A percentile compares a stretch with the other conserved stretches of the same genome.
Evolutionary conservation across 176 grass and related monocot genomes (phyloP).

Genomic region (Alopecurus myosuroides): DNA sequence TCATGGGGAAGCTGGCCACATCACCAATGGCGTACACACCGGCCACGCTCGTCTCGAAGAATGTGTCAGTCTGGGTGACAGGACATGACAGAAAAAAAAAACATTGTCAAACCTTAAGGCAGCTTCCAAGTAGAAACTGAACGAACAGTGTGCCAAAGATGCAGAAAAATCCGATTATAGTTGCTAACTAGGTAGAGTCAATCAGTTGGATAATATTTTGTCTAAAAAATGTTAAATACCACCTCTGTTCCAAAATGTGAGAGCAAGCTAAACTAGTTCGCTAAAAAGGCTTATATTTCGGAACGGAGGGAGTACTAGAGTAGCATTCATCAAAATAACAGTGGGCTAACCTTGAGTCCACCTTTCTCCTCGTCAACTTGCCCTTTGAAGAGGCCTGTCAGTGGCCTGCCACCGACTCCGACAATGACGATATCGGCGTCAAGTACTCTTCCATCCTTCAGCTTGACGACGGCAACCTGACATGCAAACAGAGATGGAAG

Average conservation of each 20-base stretch:
- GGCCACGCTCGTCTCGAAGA: slow-evolving; percentile 76
- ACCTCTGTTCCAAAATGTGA: too few relatives aligned
- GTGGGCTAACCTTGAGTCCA: slow-evolving; percentile 76
- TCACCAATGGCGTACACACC: slow-evolving; percentile 91
- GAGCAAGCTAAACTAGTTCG: too few relatives aligned
- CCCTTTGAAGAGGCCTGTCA: slow-evolving; percentile 75
- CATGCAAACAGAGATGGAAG: slow-evolving; percentile 17
- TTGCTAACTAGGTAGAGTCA: background rate
- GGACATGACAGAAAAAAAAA: background rate
- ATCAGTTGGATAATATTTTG: background rate
- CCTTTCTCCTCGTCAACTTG: slow-evolving; percentile 86
- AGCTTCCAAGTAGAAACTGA: background rate
- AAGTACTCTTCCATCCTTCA: slow-evolving; percentile 79
- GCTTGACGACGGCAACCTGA: slow-evolving; percentile 74
- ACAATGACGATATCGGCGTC: slow-evolving; percentile 88
- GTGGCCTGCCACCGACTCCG: slow-evolving; percentile 81
- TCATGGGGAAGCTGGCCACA: slow-evolving; percentile 87
- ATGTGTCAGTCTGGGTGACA: slow-evolving; percentile 59
- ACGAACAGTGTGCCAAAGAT: background rate
- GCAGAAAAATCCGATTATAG: background rate
- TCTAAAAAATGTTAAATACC: too few relatives aligned
- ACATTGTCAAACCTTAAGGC: background rate
- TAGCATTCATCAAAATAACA: background rate
- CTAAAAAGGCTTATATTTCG: too few relatives aligned
- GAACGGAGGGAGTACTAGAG: too few relatives aligned